Evolutionary conservation across 306 rosid genomes (phyloP).

Genomic region (Ammopiptanthus mongolicus): DNA sequence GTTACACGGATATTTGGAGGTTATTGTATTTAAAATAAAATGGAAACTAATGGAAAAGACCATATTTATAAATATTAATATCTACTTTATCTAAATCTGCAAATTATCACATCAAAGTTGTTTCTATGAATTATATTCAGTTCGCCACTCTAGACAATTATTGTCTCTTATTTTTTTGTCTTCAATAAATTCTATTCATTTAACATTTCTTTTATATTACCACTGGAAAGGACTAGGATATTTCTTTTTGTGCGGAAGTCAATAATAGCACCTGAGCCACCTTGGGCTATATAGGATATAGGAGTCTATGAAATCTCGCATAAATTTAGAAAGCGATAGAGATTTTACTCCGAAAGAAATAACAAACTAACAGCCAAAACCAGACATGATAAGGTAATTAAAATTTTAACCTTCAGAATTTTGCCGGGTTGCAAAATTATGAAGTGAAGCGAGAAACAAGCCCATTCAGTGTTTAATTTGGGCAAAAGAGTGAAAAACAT

Average conservation of each 20-base stretch:
- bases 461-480: background rate
- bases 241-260: background rate
- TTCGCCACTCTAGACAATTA: background rate
- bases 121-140: background rate
- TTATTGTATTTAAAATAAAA: background rate
- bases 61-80: no score
- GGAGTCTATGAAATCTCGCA: background rate
- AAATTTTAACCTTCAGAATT: background rate
- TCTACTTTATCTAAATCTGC: background rate
- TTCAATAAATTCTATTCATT: background rate
- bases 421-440: background rate
- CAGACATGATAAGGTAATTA: background rate
- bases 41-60: background rate
- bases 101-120: background rate
- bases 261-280: no score
- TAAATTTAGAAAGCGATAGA: background rate
- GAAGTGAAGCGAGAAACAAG: background rate
- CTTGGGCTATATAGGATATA: no score
- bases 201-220: background rate
- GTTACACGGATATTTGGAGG: background rate
- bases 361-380: background rate
- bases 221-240: background rate
- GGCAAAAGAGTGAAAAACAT: background rate
- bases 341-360: background rate
- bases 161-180: background rate